phyloP scores from a whole-genome alignment of 208 protist species.

The Wallacemonas rigidus region DNA sequence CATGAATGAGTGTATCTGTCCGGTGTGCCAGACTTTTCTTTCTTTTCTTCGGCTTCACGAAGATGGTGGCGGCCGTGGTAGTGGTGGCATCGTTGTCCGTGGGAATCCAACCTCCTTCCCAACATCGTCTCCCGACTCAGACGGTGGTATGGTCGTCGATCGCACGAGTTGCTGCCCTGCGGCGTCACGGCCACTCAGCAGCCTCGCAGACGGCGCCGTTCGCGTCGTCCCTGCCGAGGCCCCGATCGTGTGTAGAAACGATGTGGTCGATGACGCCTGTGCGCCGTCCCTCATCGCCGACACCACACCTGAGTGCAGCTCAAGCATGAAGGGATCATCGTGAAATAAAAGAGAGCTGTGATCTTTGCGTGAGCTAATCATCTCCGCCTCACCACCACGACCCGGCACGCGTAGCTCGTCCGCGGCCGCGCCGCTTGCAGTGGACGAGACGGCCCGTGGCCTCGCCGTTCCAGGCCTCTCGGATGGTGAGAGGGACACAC shows the following conservation, averaged over 20 bases:
- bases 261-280: background rate
- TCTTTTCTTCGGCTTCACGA: background rate
- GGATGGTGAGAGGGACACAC: background rate
- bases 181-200: too few species aligned
- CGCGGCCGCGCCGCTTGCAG: background rate
- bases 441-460: background rate
- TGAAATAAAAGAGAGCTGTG: slow-evolving; percentile 10
- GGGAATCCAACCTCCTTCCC: too few species aligned
- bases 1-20: too few species aligned
- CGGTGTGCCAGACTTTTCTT: background rate
- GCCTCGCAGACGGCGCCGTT: too few species aligned
- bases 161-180: too few species aligned
- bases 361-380: background rate
- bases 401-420: background rate
- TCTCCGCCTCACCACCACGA: background rate
- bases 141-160: too few species aligned
- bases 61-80: too few species aligned
- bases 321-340: slow-evolving; percentile 8
- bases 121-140: too few species aligned
- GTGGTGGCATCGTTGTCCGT: too few species aligned
- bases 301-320: background rate
- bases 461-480: background rate
- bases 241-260: too few species aligned
- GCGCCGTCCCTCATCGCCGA: background rate
- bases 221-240: too few species aligned